Base-by-base conservation (phyloP, 2,329 filamentous ascomycete species). In the Lasiodiplodia sp. region DNA sequence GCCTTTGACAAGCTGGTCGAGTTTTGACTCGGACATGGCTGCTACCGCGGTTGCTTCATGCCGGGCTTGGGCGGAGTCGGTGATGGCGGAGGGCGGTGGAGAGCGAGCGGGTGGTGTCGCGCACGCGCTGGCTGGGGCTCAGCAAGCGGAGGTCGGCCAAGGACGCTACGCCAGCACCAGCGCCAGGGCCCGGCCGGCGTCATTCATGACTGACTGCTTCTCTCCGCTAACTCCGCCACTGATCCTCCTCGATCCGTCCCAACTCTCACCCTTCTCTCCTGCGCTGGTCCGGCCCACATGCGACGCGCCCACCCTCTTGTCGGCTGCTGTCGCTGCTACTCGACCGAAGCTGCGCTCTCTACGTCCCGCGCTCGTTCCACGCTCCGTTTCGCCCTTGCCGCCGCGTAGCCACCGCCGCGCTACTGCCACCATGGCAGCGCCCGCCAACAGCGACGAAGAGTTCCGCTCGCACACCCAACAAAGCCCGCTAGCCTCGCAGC, bases 1-100 rank as follows among this genome's bases (percentile, higher is more conserved):
- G 76, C 94, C 95, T 83, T 97, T 98, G 82, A 98, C 93, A 75
- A 97, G 87, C 75, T 94, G 93, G 82, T 97, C 94, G 77, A 97
- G 86, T 70, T 87, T 81, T 44, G 79, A 84, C 77, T 90, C 87
- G 73, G 88, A 84, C 88, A 91, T 91, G 47, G 60, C 60, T 25
- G 25, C 60, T 64, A 64, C 52, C 60, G 60, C n/a, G 28, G 60
- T 47, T 64, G 60, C 47, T 14, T 52, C 60, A 64, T 64, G 53
- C 31, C 55, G 47, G 40, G 28, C 12, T 28, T 21, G 56, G 18
- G 44, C 25, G 34, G 34, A 18, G 65, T 21, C 14, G 44, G 56
- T 38, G 49, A 47, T n/a, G 66, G 47, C 14, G 28, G 66, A 25
- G 58, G 38, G 38, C 7, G 65, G 21, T 25, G 28, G 40, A 16